phyloP scores from a whole-genome alignment of 2,329 filamentous ascomycete genomes.

The Fusarium odoratissimum region DNA sequence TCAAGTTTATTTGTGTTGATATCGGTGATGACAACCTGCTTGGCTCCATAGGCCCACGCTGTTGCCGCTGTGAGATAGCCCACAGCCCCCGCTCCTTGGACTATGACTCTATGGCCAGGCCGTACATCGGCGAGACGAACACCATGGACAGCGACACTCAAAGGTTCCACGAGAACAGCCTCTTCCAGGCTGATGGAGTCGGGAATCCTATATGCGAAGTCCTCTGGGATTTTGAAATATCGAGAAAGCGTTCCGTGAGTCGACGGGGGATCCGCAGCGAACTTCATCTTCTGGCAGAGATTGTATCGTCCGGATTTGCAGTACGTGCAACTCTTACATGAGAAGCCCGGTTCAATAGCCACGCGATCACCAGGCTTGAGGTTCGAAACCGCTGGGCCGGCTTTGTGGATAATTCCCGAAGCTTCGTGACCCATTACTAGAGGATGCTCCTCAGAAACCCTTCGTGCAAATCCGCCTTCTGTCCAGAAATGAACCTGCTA shows the following conservation, averaged over 20 bases:
- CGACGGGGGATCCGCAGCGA: conserved; percentile 92
- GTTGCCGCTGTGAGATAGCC: conserved; percentile 89
- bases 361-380: conserved; percentile 82
- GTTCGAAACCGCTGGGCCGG: conserved; percentile 71
- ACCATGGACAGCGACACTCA: conserved; percentile 87
- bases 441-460: conserved; percentile 82
- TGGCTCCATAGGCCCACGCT: conserved; percentile 83
- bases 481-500: conserved; percentile 83
- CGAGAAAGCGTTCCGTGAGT: conserved; percentile 84
- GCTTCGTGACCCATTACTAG: conserved; percentile 78
- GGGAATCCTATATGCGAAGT: conserved; percentile 93
- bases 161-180: conserved; percentile 88
- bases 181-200: conserved; percentile 80
- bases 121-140: conserved; percentile 76
- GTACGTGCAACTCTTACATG: conserved; percentile 80
- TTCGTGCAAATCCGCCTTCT: conserved; percentile 81
- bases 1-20: conserved; percentile 31
- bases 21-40: conserved; percentile 53
- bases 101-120: conserved; percentile 81
- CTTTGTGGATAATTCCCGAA: conserved; percentile 79
- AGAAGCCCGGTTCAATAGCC: conserved; percentile 90
- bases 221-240: conserved; percentile 84
- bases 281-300: conserved; percentile 85
- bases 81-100: conserved; percentile 88
- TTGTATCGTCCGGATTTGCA: conserved; percentile 91